phyloP scores from a whole-genome alignment of 768 basidiomycete species.

The Hericium erinaceus region DNA sequence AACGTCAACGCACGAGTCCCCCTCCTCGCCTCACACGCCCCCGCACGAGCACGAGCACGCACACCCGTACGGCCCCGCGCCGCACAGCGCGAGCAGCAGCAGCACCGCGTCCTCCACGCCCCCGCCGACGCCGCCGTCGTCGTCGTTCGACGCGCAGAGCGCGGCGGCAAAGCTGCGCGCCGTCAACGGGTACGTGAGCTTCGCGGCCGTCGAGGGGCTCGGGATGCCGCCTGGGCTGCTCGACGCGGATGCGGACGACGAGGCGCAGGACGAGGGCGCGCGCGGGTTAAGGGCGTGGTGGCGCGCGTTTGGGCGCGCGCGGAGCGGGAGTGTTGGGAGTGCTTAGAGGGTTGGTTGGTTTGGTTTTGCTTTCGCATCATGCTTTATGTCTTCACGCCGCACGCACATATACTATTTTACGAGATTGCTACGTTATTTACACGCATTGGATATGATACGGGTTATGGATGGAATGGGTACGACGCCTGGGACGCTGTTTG shows the following conservation, averaged over 20 bases:
- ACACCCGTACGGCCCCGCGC: not conserved
- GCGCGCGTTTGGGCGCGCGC: not conserved
- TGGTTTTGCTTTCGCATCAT: not conserved
- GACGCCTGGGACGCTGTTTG: too few species aligned
- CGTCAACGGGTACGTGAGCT: conserved; percentile 60
- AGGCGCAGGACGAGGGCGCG: conserved; percentile 6
- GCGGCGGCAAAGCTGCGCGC: conserved; percentile 49
- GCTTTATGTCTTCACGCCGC: not conserved
- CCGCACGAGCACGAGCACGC: not conserved
- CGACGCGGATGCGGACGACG: conserved; percentile 23
- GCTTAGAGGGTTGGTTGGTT: not conserved
- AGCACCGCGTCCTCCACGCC: not conserved
- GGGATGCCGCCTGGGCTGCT: conserved; percentile 47
- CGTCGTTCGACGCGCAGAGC: conserved; percentile 51
- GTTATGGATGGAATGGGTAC: too few species aligned
- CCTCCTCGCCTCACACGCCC: not conserved
- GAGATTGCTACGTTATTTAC: too few species aligned
- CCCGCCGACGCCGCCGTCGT: conserved; percentile 24
- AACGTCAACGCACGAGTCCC: not conserved
- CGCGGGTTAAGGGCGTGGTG: not conserved
- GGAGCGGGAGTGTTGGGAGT: not conserved
- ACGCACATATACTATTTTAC: not conserved
- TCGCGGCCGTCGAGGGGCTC: conserved; percentile 56
- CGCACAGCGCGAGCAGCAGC: not conserved
- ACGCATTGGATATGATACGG: too few species aligned